Base-by-base conservation (phyloP, 345 rosid genomes). In the Eucalyptus sp. region DNA sequence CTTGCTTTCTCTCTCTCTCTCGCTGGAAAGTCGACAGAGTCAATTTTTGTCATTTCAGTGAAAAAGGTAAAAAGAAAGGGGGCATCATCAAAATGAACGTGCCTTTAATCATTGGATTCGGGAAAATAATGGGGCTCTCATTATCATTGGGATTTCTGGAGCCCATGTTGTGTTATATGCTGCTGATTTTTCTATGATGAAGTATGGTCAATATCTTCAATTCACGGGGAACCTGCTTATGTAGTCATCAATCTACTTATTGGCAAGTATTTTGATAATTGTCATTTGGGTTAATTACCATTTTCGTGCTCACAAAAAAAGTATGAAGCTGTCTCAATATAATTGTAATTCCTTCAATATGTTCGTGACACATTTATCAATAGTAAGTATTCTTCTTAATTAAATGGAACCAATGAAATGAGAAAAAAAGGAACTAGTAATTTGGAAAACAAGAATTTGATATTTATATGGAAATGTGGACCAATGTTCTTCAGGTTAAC, bases 301-400 rank as follows among this genome's bases (percentile, higher is more conserved):
- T 16, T 37, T 71, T 33, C 2, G 7, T 7, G 10, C 13, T 3
- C 14, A 10, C 41, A 18, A 37, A 3, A 71, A 0, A 71, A 31
- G 12, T 18, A 16, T 4, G 4, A 33, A 33, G 46, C 18, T 10
- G 12, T 3, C 2, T 68, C 24, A 9, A 68, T 68, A 18, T 33
- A 33, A 33, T 9, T 5, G 2, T 17, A 18, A 71, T 71, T 37
- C 2, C 8, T 56, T 56, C 0, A 22, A 24, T 56, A 22, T 56
- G 13, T 7, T 18, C 2, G 0, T 5, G 37, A 71, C 4, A 10
- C 46, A 71, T 71, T 37, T 10, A 5, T 33, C 13, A 1, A 33
- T 9, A 3, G 11, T 71, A 71, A 37, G 10, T 33, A 37, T 10
- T 37, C 8, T 71, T 33, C 33, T 11, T 18, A 20, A 71, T 18